Conservation (phyloP, 345 rosid genomes). For the Eutrema yunnanense region DNA sequence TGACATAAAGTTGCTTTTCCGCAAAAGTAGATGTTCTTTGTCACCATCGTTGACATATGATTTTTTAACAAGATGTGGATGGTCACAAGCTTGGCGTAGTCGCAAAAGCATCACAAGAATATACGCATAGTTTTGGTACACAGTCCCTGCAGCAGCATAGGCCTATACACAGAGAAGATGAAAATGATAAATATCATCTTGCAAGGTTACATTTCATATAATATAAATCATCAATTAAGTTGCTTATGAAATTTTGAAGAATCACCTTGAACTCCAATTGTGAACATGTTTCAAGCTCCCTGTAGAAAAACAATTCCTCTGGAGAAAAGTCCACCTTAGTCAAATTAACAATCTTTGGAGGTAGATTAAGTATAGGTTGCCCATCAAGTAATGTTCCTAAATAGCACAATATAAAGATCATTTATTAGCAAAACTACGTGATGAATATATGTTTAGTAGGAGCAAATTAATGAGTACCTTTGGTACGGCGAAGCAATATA, state of each 20-base stretch:
- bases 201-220: no score
- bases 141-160: constrained; percentile 76
- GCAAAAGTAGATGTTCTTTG: constrained; percentile 21
- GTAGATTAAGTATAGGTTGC: constrained; percentile 65
- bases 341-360: constrained; percentile 56
- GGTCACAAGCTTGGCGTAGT: constrained; percentile 92
- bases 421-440: not conserved
- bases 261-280: constrained; percentile 59
- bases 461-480: constrained; percentile 40
- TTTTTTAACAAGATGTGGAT: constrained; percentile 31
- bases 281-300: constrained; percentile 58
- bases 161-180: constrained; percentile 37
- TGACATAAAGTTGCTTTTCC: constrained; percentile 44
- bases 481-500: constrained; percentile 82
- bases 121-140: constrained; percentile 69
- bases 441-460: not conserved
- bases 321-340: constrained; percentile 52
- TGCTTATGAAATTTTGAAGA: not conserved
- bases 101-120: constrained; percentile 92
- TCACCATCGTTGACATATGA: no score
- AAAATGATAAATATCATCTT: not conserved
- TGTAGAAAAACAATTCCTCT: constrained; percentile 70
- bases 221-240: not conserved
- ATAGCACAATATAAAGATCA: constrained; percentile 12
- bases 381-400: constrained; percentile 71